Conservation (phyloP, 495 filamentous ascomycete species). For the Hypoxylon subgilvum region DNA sequence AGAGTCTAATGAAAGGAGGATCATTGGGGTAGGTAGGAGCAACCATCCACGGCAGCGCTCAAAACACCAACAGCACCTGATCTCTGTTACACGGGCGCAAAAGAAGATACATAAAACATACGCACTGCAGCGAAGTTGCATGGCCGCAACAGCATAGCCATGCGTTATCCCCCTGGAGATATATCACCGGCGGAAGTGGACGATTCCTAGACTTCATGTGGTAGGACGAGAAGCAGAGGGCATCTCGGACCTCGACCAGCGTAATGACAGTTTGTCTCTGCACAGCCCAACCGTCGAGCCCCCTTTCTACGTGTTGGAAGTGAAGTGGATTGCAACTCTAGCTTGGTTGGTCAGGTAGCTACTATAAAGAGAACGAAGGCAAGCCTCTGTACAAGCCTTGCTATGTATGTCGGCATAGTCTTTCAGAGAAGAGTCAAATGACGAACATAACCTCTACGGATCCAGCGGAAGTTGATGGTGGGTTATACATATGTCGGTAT, state of each 20-base stretch:
- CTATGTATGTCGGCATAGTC: too few species aligned
- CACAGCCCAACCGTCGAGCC: too few species aligned
- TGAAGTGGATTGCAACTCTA: too few species aligned
- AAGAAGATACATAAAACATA: slow-evolving; percentile 29
- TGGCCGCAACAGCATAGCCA: slow-evolving; percentile 9
- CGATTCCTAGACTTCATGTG: slow-evolving; percentile 15
- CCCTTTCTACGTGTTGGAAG: too few species aligned
- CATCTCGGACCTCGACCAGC: slow-evolving; percentile 2
- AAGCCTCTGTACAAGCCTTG: too few species aligned
- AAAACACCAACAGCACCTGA: slow-evolving; percentile 34
- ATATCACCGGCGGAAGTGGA: slow-evolving; percentile 3
- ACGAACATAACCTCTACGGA: too few species aligned
- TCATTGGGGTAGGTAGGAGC: slow-evolving; percentile 16
- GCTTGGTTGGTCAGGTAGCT: too few species aligned
- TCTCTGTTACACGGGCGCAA: slow-evolving; percentile 28
- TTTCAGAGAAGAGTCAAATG: too few species aligned
- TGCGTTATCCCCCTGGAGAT: slow-evolving; percentile 5
- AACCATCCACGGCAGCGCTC: slow-evolving; percentile 30
- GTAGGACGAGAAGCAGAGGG: slow-evolving; percentile 6
- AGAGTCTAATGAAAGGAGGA: too few species aligned
- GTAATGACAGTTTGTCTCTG: too few species aligned
- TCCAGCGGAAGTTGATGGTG: too few species aligned
- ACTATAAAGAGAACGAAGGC: too few species aligned
- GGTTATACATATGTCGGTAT: background rate
- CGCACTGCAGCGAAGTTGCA: slow-evolving; percentile 25